phyloP scores from a whole-genome alignment of 108 stramenopile species.

The Schizochytrium sp. region DNA sequence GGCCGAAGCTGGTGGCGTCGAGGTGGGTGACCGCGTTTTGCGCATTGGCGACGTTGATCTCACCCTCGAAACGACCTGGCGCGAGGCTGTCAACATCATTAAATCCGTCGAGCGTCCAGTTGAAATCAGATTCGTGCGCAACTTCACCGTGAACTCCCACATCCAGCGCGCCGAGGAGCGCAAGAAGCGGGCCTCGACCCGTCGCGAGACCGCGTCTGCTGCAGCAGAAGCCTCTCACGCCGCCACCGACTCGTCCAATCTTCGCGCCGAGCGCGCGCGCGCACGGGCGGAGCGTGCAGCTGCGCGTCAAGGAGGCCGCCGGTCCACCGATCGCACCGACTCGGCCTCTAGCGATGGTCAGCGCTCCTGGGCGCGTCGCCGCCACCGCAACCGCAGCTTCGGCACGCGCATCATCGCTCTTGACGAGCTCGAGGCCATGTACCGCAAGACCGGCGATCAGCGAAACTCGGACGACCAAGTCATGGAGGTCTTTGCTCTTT shows the following conservation, averaged over 20 bases:
- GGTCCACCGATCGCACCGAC: not conserved
- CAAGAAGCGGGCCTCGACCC: not conserved
- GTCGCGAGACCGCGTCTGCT: not conserved
- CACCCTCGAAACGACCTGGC: not conserved
- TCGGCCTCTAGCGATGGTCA: not conserved
- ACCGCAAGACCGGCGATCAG: not conserved
- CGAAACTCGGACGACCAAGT: not conserved
- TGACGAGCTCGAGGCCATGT: not conserved
- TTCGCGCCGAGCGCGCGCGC: no score
- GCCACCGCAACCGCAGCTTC: not conserved
- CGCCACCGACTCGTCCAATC: no score
- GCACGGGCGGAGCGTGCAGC: no score
- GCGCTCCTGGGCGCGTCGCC: not conserved
- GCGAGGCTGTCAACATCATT: not conserved
- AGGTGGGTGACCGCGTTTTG: not conserved
- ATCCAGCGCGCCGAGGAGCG: not conserved
- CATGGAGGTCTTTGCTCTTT: not conserved
- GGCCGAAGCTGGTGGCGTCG: not conserved
- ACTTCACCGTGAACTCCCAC: slow-evolving; percentile 2
- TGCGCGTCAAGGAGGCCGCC: no score
- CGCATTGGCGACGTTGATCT: not conserved
- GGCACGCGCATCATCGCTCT: not conserved
- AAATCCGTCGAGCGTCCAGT: not conserved
- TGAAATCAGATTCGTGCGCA: not conserved
- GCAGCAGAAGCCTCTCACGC: no score